phyloP scores from a whole-genome alignment of 2,329 filamentous ascomycete genomes.

The Sporothrix brasiliensis region DNA sequence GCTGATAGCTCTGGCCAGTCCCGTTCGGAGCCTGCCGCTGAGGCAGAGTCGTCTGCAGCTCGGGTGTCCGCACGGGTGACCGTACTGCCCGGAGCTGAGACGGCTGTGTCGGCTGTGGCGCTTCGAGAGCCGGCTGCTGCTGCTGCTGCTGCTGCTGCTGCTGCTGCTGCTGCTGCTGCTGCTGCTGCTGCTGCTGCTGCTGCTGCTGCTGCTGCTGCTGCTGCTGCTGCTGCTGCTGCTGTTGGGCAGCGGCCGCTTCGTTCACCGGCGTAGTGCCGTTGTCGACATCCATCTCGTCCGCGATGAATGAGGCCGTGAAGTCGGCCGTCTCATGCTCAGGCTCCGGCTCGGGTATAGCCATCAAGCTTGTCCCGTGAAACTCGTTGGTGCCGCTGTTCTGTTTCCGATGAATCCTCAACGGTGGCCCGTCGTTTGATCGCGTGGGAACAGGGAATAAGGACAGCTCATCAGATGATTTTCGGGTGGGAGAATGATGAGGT shows the following conservation, averaged over 20 bases:
- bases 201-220: not conserved
- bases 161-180: not conserved
- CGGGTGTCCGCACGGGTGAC: constrained; percentile 44
- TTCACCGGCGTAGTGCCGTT: constrained; percentile 24
- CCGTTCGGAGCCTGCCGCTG: constrained; percentile 23
- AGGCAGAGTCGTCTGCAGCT: constrained; percentile 40
- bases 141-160: not conserved
- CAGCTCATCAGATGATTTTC: constrained; percentile 33
- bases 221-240: not conserved
- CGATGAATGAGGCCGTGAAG: constrained; percentile 24
- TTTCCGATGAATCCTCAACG: not conserved
- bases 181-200: not conserved
- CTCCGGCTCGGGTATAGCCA: constrained; percentile 16
- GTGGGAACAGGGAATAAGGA: constrained; percentile 24
- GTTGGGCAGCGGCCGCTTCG: not conserved
- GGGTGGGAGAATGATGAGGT: constrained; percentile 31
- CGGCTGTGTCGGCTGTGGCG: not conserved
- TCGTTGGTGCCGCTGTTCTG: constrained; percentile 5
- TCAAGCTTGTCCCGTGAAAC: not conserved
- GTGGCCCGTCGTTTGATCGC: not conserved
- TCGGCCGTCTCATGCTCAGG: constrained; percentile 16
- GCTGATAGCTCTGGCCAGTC: not conserved
- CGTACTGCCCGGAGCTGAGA: constrained; percentile 13
- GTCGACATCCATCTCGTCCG: constrained; percentile 35
- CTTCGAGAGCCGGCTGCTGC: constrained; percentile 5